A percentile compares a stretch with the other conserved stretches of the same genome.
These are phyloP conservation scores for Cercospora sesami DNA, from an alignment of 2,329 filamentous ascomycete genomes.

Conservation along the genomic window DNA sequence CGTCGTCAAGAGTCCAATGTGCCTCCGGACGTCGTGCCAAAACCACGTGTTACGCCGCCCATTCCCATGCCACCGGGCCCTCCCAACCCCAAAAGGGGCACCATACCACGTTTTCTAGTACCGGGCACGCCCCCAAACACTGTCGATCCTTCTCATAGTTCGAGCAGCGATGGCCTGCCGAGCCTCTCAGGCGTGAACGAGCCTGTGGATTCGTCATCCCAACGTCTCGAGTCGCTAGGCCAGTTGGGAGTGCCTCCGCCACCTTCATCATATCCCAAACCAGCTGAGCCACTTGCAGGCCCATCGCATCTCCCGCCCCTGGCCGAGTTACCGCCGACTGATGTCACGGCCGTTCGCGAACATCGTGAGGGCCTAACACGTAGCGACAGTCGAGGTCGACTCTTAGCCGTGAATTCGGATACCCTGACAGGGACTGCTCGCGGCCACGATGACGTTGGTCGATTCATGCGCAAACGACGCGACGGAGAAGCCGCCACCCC, in stretches of 20 bases:
- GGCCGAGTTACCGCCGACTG: not conserved
- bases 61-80: not conserved
- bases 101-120: not conserved
- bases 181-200: not conserved
- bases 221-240: not conserved
- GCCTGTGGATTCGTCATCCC: not conserved
- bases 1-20: conserved; percentile 6
- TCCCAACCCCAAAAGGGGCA: not conserved
- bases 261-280: not conserved
- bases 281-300: not conserved
- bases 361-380: not conserved
- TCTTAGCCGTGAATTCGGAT: not conserved
- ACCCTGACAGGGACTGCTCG: not conserved
- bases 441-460: not conserved
- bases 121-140: not conserved
- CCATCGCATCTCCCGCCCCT: not conserved
- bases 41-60: not conserved
- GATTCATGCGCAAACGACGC: not conserved
- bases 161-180: not conserved
- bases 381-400: not conserved
- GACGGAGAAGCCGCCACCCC: not conserved
- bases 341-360: not conserved
- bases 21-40: not conserved
- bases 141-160: not conserved
- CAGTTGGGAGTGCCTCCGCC: conserved; percentile 1